These are phyloP conservation scores for Aureobasidium zeae DNA, from an alignment of 2,329 filamentous ascomycete genomes.

Conservation along the genomic window DNA sequence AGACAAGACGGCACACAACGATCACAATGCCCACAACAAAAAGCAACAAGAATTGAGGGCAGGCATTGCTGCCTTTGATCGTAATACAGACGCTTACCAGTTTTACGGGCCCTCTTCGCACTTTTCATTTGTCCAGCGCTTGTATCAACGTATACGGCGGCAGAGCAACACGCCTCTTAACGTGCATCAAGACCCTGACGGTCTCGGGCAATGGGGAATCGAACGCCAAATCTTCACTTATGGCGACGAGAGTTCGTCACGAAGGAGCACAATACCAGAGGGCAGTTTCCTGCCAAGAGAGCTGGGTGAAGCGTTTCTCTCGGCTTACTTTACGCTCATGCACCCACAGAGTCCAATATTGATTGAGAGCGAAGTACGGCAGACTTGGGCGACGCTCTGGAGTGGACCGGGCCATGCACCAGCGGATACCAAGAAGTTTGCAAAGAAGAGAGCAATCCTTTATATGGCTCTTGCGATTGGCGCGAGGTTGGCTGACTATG, in stretches of 20 bases:
- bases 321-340: slow-evolving; percentile 9
- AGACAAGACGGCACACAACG: neutral
- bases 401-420: neutral
- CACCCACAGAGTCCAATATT: slow-evolving; percentile 7
- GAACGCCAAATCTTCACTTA: slow-evolving; percentile 14
- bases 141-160: slow-evolving; percentile 10
- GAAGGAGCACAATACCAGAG: neutral
- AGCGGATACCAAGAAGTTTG: neutral
- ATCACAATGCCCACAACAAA: slow-evolving; percentile 2
- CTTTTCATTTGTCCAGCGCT: slow-evolving; percentile 11
- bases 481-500: slow-evolving; percentile 3
- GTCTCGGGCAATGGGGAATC: slow-evolving; percentile 11
- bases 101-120: slow-evolving; percentile 14
- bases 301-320: slow-evolving; percentile 12
- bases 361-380: slow-evolving; percentile 1
- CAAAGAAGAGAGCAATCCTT: slow-evolving; percentile 7
- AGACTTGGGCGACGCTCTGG: slow-evolving; percentile 9
- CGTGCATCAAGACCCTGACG: slow-evolving; percentile 5
- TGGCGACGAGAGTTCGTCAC: neutral
- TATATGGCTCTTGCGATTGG: slow-evolving; percentile 14
- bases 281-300: slow-evolving; percentile 8
- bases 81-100: slow-evolving; percentile 8
- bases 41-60: slow-evolving; percentile 15
- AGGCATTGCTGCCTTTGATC: slow-evolving; percentile 12
- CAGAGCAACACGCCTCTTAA: slow-evolving; percentile 5